Evolutionary conservation across 306 rosid genomes (phyloP), one percentile per base, ranked within the genome.

Genomic region (Cucumis melo): DNA sequence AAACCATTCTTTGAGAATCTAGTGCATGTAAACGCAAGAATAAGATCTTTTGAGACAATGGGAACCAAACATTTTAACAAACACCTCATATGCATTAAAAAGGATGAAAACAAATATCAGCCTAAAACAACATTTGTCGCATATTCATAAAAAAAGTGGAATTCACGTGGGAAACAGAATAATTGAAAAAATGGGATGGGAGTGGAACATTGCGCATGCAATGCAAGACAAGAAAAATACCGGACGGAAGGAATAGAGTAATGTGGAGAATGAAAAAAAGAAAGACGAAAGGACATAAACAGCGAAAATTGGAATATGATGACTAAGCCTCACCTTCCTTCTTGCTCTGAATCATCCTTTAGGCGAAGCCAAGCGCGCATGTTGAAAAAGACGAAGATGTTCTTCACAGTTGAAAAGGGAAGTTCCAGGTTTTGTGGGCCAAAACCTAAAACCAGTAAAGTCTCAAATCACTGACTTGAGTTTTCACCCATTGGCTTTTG

Each of bases 81-180:
- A 71, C 57, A 48, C 21, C 9, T 48, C 16, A 48, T 16, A 1
- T 17, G 57, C 76, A 71, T 7, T 70, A 20, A 16, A 63, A 63
- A 16, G 17, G 70, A 36, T 19, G 24, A 17, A 64, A 64, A 36
- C 48, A 64, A 64, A 17, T 19, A 1, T 17, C 3, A 64, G 0
- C 46, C 3, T 1, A 13, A 20, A 12, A 6, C 8, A 17, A 9
- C 16, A 50, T 50, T 51, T 50, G 60, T 51, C 17, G 16, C 42
- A 50, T 15, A 48, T 27, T 72, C 76, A 15, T 72, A 32, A 2
- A 32, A 32, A 32, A 32, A 72, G 17, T 29, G 7, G 27, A 73
- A 73, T 56, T 74, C 66, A 74, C 38, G 78, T n/a, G 78, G 66
- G 78, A 39, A 74, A 56, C 66, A 74, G 53, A 34, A 74, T 74